A percentile compares a stretch with the other conserved stretches of the same genome.
Evolutionary conservation across 257 asterid species (phyloP).

Genomic region (Misopates orontium): DNA sequence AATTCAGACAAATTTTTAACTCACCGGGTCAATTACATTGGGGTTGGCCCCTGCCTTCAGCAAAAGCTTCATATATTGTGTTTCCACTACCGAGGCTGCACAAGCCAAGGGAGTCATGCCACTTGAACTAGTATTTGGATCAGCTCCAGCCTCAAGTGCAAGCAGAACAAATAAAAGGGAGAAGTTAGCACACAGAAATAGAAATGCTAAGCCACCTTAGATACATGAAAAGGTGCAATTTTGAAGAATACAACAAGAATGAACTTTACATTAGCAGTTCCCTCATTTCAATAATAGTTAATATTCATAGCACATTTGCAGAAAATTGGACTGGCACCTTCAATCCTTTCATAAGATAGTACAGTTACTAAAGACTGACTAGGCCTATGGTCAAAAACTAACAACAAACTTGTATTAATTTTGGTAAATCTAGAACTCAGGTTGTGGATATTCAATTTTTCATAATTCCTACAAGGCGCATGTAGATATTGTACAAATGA

Average conservation of each 20-base stretch:
- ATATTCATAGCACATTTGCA: not conserved
- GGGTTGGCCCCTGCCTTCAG: conserved; percentile 26
- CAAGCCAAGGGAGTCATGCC: conserved; percentile 14
- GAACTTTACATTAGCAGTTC: not conserved
- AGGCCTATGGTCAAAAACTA: no score
- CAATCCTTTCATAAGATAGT: no score
- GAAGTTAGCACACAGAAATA: not conserved
- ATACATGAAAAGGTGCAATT: not conserved
- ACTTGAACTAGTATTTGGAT: conserved; percentile 12
- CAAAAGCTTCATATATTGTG: conserved; percentile 11
- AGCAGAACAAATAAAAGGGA: not conserved
- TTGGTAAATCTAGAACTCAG: no score
- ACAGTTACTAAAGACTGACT: no score
- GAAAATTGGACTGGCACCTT: not conserved
- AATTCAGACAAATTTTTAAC: not conserved
- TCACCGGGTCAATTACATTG: conserved; percentile 10
- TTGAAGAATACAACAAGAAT: not conserved
- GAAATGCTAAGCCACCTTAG: no score
- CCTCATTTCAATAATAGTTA: not conserved
- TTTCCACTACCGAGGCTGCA: not conserved
- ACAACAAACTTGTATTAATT: no score
- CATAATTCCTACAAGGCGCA: no score
- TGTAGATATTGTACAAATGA: not conserved
- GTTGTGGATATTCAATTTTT: no score
- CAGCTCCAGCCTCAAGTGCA: conserved; percentile 26